These are phyloP conservation scores for Saturnispora ahearnii DNA, from an alignment of 805 yeast species.

Conservation along the genomic window DNA sequence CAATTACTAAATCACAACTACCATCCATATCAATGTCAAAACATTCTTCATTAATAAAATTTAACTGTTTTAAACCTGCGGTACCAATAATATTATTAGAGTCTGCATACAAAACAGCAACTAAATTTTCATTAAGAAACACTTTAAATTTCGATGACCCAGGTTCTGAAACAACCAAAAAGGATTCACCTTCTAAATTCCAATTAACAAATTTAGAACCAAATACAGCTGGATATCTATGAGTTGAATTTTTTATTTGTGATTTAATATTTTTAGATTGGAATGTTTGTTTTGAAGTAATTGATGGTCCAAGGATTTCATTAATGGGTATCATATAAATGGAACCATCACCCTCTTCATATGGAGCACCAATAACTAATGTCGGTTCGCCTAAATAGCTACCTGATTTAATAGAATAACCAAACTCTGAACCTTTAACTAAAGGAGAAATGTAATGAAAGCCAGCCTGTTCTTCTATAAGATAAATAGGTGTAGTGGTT, in stretches of 20 bases:
- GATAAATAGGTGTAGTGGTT: neutral
- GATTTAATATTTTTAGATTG: neutral
- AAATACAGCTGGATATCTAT: slow-evolving; percentile 29
- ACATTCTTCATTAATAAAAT: slow-evolving; percentile 24
- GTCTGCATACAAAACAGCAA: slow-evolving; percentile 17
- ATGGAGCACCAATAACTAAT: slow-evolving; percentile 44
- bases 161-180: slow-evolving; percentile 42
- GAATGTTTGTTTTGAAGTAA: neutral
- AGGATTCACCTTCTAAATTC: slow-evolving; percentile 23
- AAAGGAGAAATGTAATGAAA: slow-evolving; percentile 8
- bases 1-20: slow-evolving; percentile 34
- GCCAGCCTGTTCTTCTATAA: neutral
- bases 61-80: slow-evolving; percentile 37
- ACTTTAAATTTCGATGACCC: slow-evolving; percentile 39
- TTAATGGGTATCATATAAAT: slow-evolving; percentile 36
- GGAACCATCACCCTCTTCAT: slow-evolving; percentile 35
- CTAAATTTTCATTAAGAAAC: slow-evolving; percentile 16
- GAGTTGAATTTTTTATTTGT: slow-evolving; percentile 1
- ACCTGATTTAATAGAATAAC: slow-evolving; percentile 36
- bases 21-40: slow-evolving; percentile 32
- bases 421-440: slow-evolving; percentile 35
- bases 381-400: slow-evolving; percentile 30
- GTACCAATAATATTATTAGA: slow-evolving; percentile 28
- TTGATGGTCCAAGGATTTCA: slow-evolving; percentile 16
- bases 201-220: slow-evolving; percentile 34